A percentile compares a stretch with the other conserved stretches of the same genome.
Conservation (phyloP, 148 eudicot genomes). For the Amaranthus palmeri region DNA sequence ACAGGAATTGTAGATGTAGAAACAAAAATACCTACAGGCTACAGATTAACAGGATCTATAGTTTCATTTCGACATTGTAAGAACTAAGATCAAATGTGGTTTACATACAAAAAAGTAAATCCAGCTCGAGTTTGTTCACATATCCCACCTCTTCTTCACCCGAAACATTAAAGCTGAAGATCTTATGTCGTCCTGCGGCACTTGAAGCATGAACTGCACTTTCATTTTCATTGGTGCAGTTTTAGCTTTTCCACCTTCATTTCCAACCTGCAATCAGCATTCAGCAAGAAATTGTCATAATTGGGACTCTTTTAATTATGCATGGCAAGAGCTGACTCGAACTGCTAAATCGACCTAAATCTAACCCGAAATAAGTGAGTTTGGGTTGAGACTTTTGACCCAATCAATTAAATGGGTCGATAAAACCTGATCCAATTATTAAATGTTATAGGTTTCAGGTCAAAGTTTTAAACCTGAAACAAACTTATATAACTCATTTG, state of each 20-base stretch:
- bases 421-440: no score
- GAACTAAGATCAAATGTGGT: neutral
- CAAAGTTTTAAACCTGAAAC: no score
- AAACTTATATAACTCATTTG: no score
- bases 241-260: slow-evolving; percentile 81
- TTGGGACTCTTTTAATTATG: no score
- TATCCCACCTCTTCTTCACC: slow-evolving; percentile 94
- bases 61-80: neutral
- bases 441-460: no score
- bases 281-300: neutral
- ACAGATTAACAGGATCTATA: neutral
- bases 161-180: slow-evolving; percentile 79
- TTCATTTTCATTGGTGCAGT: slow-evolving; percentile 84
- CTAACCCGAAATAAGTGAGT: no score
- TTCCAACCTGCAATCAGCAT: slow-evolving; percentile 60
- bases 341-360: no score
- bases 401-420: no score
- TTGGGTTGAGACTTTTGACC: no score
- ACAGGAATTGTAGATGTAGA: slow-evolving; percentile 11
- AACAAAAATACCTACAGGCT: slow-evolving; percentile 8
- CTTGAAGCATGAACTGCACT: slow-evolving; percentile 94
- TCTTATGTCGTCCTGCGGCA: slow-evolving; percentile 81
- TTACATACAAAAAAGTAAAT: neutral
- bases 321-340: no score
- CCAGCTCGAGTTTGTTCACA: slow-evolving; percentile 27